Percentiles rank a stretch among this genome's conserved stretches.
phyloP scores from a whole-genome alignment of 345 rosid genomes.

The Salix viminalis region DNA sequence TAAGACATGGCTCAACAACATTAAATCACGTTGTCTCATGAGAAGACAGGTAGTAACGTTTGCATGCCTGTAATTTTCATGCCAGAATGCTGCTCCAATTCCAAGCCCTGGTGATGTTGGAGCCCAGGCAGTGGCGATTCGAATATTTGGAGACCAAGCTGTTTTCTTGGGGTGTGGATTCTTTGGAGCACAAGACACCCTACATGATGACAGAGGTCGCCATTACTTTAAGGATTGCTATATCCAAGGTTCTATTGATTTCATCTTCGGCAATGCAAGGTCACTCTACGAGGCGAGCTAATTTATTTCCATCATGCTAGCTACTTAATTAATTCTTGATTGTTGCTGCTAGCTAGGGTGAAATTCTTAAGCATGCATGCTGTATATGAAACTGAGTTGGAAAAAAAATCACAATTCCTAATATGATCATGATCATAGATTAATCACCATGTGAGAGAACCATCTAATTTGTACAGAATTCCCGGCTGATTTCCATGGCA shows the following conservation, averaged over 20 bases:
- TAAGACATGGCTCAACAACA: slow-evolving; percentile 15
- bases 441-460: not conserved
- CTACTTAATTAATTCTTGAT: not conserved
- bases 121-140: slow-evolving; percentile 85
- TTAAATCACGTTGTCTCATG: not conserved
- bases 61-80: not conserved
- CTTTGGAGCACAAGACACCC: slow-evolving; percentile 96
- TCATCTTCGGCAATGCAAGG: slow-evolving; percentile 78
- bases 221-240: slow-evolving; percentile 88
- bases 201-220: slow-evolving; percentile 83
- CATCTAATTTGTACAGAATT: slow-evolving; percentile 36
- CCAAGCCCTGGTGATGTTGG: slow-evolving; percentile 72
- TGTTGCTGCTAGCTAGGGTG: not conserved
- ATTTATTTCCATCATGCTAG: not conserved
- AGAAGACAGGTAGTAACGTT: not conserved
- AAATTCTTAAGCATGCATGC: not conserved
- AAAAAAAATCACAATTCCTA: not conserved
- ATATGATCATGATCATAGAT: not conserved
- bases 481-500: slow-evolving; percentile 74
- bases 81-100: slow-evolving; percentile 74
- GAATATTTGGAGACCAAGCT: slow-evolving; percentile 65
- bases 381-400: not conserved
- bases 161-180: slow-evolving; percentile 84
- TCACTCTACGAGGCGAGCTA: slow-evolving; percentile 61
- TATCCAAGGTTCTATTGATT: slow-evolving; percentile 93